A percentile compares a stretch with the other conserved stretches of the same genome.
Conservation (phyloP, 2,329 filamentous ascomycete species). For the Cladosporium cucumerinum region DNA sequence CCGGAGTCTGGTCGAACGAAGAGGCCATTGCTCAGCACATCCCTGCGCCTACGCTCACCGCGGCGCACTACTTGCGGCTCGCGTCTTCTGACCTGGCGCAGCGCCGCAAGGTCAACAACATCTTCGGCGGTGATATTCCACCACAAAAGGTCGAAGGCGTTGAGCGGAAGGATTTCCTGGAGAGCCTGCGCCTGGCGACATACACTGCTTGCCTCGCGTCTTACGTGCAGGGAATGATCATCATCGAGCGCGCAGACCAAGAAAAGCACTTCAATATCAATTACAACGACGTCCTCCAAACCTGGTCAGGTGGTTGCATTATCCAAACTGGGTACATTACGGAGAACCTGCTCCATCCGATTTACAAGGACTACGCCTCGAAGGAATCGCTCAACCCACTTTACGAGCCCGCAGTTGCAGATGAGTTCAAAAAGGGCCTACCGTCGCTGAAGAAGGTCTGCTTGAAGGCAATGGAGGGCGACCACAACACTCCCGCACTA, state of each 20-base stretch:
- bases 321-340: constrained; percentile 65
- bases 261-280: constrained; percentile 59
- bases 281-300: constrained; percentile 52
- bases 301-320: constrained; percentile 70
- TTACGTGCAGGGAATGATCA: constrained; percentile 64
- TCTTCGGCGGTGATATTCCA: constrained; percentile 42
- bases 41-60: constrained; percentile 61
- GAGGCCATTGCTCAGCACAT: constrained; percentile 62
- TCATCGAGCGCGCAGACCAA: constrained; percentile 58
- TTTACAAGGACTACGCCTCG: constrained; percentile 37
- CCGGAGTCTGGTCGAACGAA: constrained; percentile 62
- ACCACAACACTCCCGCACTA: constrained; percentile 60
- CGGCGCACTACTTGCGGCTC: constrained; percentile 61
- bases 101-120: constrained; percentile 51
- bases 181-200: constrained; percentile 58
- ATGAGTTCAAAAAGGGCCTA: constrained; percentile 53
- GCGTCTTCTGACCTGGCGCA: constrained; percentile 60
- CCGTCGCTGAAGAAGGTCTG: constrained; percentile 56
- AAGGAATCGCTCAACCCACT: constrained; percentile 47
- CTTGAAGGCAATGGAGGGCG: constrained; percentile 51
- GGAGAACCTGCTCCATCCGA: constrained; percentile 51
- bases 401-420: constrained; percentile 47
- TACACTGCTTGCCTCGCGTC: constrained; percentile 60
- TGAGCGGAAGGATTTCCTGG: constrained; percentile 47
- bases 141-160: constrained; percentile 33